A percentile compares a stretch with the other conserved stretches of the same genome.
Evolutionary conservation across 345 rosid species (phyloP).

Genomic region (Gossypium australe): DNA sequence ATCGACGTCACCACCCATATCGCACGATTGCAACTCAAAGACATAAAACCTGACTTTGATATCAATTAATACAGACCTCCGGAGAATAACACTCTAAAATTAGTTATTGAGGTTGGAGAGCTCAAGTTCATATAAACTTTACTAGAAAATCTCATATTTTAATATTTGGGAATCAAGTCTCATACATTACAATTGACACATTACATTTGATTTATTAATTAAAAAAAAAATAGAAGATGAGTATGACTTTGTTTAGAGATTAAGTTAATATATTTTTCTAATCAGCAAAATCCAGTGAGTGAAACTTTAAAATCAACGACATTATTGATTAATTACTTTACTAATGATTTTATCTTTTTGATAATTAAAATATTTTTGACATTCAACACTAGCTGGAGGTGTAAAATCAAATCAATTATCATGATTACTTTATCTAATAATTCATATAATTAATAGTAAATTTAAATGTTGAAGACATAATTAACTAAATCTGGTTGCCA

Average conservation of each 20-base stretch:
- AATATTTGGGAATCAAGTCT: too few relatives aligned
- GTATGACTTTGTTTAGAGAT: background rate
- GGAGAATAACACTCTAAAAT: too few relatives aligned
- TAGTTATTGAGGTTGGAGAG: too few relatives aligned
- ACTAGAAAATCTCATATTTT: too few relatives aligned
- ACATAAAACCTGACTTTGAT: too few relatives aligned
- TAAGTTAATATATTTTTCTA: background rate
- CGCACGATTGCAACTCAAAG: too few relatives aligned
- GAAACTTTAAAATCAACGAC: background rate
- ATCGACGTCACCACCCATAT: too few relatives aligned
- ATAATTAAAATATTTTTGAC: background rate
- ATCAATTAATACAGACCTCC: too few relatives aligned
- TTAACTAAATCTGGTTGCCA: slow-evolving; percentile 9
- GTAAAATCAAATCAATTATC: background rate
- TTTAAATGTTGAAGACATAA: background rate
- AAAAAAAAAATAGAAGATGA: background rate
- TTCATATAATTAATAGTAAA: background rate
- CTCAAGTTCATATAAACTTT: too few relatives aligned
- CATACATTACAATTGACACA: too few relatives aligned
- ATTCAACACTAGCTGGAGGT: background rate
- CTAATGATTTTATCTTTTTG: background rate
- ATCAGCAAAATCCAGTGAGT: background rate
- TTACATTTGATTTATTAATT: background rate
- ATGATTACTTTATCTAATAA: background rate
- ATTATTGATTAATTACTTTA: background rate